These are phyloP conservation scores for Citrullus amarus DNA, from an alignment of 306 rosid genomes.

Conservation along the genomic window DNA sequence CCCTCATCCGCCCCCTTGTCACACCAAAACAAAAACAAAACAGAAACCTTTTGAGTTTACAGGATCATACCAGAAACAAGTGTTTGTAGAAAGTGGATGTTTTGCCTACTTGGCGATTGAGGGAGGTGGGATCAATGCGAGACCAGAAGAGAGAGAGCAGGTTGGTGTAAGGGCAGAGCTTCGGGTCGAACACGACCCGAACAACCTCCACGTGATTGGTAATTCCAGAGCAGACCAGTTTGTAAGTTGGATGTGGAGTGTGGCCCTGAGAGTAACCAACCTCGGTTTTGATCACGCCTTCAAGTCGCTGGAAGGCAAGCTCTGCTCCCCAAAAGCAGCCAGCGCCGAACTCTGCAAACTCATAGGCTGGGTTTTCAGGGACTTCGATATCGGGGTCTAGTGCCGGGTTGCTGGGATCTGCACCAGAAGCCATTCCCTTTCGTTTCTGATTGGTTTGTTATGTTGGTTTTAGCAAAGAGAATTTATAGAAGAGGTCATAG, in stretches of 20 bases:
- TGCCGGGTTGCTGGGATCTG: conserved; percentile 28
- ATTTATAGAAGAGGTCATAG: background rate
- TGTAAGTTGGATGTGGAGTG: conserved; percentile 45
- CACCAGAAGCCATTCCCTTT: conserved; percentile 10
- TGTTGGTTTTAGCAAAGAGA: background rate
- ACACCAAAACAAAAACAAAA: background rate
- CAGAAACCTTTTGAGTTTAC: background rate
- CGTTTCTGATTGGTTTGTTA: background rate
- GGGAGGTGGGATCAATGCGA: conserved; percentile 60
- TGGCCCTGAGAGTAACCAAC: conserved; percentile 85
- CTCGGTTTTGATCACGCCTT: conserved; percentile 64
- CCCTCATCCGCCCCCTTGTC: conserved; percentile 72
- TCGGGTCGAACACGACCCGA: conserved; percentile 68
- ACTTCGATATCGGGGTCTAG: conserved; percentile 40
- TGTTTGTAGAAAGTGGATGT: background rate
- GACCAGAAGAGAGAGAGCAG: conserved; percentile 63
- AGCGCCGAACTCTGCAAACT: conserved; percentile 67
- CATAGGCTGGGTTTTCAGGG: conserved; percentile 39
- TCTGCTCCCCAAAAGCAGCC: conserved; percentile 95
- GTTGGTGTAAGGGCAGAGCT: conserved; percentile 32
- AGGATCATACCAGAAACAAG: background rate
- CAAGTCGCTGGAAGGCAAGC: conserved; percentile 55
- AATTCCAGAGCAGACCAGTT: conserved; percentile 43
- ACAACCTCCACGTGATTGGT: conserved; percentile 75
- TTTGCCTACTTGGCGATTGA: conserved; percentile 57